These are phyloP conservation scores for Streptanthus diversifolius DNA, from an alignment of 345 rosid species.

Conservation along the genomic window DNA sequence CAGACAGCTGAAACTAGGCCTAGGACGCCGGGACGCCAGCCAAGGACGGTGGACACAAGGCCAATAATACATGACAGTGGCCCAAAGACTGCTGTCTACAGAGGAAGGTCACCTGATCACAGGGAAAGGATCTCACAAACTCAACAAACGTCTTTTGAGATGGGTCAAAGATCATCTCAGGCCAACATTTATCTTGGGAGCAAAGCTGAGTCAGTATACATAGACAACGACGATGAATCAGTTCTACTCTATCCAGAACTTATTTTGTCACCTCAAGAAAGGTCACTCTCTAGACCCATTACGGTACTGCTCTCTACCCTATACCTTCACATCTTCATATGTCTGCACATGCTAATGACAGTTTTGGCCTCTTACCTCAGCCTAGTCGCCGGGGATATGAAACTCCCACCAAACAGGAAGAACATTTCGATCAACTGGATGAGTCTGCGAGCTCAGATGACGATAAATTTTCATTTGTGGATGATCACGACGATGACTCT, in stretches of 20 bases:
- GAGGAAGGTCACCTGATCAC: conserved; percentile 20
- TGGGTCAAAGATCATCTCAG: conserved; percentile 15
- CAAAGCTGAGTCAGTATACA: conserved; percentile 25
- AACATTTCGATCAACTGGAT: conserved; percentile 14
- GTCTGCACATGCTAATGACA: conserved; percentile 1
- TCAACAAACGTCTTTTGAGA: not conserved
- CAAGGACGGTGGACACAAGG: not conserved
- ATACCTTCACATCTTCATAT: conserved; percentile 6
- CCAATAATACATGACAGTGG: conserved; percentile 10
- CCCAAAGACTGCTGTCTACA: not conserved
- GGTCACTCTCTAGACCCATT: conserved; percentile 21
- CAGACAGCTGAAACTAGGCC: conserved; percentile 14
- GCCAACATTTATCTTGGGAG: conserved; percentile 18
- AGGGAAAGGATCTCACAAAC: conserved; percentile 14
- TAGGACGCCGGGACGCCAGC: conserved; percentile 7
- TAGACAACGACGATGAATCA: conserved; percentile 22
- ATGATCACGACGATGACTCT: conserved; percentile 29
- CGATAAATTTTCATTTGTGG: conserved; percentile 31
- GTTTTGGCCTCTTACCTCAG: conserved; percentile 27
- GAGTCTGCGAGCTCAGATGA: conserved; percentile 28
- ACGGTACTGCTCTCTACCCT: conserved; percentile 22
- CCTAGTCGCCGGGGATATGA: conserved; percentile 14
- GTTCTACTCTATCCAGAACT: conserved; percentile 30
- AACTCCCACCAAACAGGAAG: conserved; percentile 16
- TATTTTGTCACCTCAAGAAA: conserved; percentile 33